Conservation (phyloP, 805 yeast species). For the Candida alai region DNA sequence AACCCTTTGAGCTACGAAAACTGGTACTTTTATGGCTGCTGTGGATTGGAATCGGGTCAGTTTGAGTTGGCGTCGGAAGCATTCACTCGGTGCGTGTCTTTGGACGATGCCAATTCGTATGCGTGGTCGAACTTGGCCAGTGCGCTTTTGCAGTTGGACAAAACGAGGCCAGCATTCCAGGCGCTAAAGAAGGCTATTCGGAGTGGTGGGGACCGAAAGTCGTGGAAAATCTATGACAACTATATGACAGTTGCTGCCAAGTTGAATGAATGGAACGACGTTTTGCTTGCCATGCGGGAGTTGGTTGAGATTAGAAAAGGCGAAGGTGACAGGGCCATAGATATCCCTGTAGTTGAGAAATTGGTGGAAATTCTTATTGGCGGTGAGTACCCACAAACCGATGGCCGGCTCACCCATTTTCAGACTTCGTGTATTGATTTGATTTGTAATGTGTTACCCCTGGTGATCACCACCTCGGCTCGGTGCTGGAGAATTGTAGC, state of each 20-base stretch:
- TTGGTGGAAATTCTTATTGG: conserved; percentile 61
- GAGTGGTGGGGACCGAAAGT: conserved; percentile 61
- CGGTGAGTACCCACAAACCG: conserved; percentile 44
- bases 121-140: conserved; percentile 93
- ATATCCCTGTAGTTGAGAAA: conserved; percentile 70
- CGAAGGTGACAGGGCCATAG: conserved; percentile 62
- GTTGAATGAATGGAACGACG: conserved; percentile 86
- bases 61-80: conserved; percentile 85
- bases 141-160: conserved; percentile 61
- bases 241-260: conserved; percentile 77
- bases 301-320: conserved; percentile 55
- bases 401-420: conserved; percentile 48
- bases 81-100: conserved; percentile 81
- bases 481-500: conserved; percentile 84
- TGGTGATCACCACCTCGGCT: conserved; percentile 60
- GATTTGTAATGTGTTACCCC: conserved; percentile 64
- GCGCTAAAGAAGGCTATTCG: conserved; percentile 80
- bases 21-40: conserved; percentile 91
- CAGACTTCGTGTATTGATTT: conserved; percentile 69
- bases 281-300: conserved; percentile 66
- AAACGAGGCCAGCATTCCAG: conserved; percentile 72
- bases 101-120: conserved; percentile 75
- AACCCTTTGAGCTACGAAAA: conserved; percentile 75
- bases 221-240: conserved; percentile 92
- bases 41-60: conserved; percentile 71